A percentile compares a stretch with the other conserved stretches of the same genome.
phyloP scores from a whole-genome alignment of 371 early-diverging fungal species.

The Mortierella sp. region DNA sequence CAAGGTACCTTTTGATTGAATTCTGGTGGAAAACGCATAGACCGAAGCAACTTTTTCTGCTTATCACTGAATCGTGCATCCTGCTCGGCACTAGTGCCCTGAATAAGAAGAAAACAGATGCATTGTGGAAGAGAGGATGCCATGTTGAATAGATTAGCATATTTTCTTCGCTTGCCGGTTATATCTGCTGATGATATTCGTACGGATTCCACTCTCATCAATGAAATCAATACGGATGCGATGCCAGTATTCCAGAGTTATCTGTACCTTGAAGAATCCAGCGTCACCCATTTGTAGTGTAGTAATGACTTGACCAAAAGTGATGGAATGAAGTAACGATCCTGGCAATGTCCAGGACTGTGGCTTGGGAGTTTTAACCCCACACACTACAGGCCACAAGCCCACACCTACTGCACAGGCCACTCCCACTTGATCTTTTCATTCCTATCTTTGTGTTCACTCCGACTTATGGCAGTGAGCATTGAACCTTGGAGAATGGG shows the following conservation, averaged over 20 bases:
- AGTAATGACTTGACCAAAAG: neutral
- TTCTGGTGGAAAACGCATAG: conserved; percentile 86
- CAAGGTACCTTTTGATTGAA: conserved; percentile 89
- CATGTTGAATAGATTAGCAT: conserved; percentile 9
- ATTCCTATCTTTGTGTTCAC: neutral
- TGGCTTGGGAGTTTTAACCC: too few relatives aligned
- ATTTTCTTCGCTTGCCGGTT: neutral
- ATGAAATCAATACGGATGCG: neutral
- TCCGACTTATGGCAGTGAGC: too few relatives aligned
- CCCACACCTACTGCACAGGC: neutral
- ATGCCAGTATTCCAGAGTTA: neutral
- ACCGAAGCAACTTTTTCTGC: conserved; percentile 84
- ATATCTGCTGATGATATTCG: neutral
- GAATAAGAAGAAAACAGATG: neutral
- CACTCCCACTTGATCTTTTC: too few relatives aligned
- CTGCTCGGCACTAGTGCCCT: conserved; percentile 88
- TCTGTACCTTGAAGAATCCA: conserved; percentile 80
- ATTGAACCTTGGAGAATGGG: too few relatives aligned
- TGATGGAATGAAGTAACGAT: conserved; percentile 1
- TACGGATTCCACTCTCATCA: neutral
- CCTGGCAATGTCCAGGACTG: neutral
- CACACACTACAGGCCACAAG: too few relatives aligned
- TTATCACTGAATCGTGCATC: conserved; percentile 93
- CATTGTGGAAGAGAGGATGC: neutral
- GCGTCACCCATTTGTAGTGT: conserved; percentile 76